phyloP scores from a whole-genome alignment of 345 rosid species.

The Euclidium syriacum region DNA sequence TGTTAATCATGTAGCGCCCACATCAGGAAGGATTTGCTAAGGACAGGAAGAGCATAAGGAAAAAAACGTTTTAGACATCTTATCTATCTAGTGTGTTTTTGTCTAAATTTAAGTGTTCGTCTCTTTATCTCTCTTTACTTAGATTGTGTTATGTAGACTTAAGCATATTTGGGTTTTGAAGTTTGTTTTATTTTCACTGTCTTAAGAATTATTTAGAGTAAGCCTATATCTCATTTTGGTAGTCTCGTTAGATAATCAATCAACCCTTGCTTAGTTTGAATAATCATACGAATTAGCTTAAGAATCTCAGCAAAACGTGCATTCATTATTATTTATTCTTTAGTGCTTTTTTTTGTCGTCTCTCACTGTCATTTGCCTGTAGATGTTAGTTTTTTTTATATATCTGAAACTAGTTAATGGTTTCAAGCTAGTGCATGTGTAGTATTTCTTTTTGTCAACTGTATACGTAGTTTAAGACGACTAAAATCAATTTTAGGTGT shows the following conservation, averaged over 20 bases:
- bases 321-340: background rate
- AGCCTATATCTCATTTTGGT: background rate
- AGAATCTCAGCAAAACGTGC: conserved; percentile 1
- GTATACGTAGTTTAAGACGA: background rate
- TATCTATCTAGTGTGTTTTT: conserved; percentile 19
- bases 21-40: conserved; percentile 25
- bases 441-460: background rate
- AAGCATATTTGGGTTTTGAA: conserved; percentile 29
- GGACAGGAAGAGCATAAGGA: conserved; percentile 28
- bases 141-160: conserved; percentile 34
- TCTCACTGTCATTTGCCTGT: background rate
- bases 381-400: no score
- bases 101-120: conserved; percentile 14
- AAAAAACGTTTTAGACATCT: background rate
- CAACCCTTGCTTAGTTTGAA: conserved; percentile 15
- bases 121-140: conserved; percentile 12
- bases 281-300: conserved; percentile 8
- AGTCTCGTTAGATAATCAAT: conserved; percentile 15
- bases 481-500: background rate
- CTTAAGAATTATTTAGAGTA: conserved; percentile 8
- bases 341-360: background rate
- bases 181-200: conserved; percentile 13
- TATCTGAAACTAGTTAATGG: no score
- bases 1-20: conserved; percentile 31
- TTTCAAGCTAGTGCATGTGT: conserved; percentile 1